A percentile compares a stretch with the other conserved stretches of the same genome.
Evolutionary conservation across 169 alveolate species (phyloP).

Genomic region (Perkinsus olseni): DNA sequence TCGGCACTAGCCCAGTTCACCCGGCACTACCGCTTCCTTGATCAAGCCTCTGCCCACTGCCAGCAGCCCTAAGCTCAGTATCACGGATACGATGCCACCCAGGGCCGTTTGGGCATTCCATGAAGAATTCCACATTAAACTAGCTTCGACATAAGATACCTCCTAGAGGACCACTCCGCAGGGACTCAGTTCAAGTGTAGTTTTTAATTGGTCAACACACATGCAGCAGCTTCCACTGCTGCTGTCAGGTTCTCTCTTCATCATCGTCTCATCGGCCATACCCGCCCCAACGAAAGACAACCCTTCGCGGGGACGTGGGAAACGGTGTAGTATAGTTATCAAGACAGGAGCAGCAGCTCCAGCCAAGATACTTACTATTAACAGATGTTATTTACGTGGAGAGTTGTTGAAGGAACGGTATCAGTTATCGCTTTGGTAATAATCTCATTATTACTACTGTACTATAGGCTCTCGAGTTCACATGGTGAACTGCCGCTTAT

Average conservation of each 20-base stretch:
- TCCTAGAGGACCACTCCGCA: not conserved
- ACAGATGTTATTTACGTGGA: not conserved
- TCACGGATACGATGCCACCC: not conserved
- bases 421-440: not conserved
- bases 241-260: not conserved
- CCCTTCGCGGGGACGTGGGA: not conserved
- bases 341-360: too few relatives aligned
- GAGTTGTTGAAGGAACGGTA: not conserved
- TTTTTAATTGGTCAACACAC: not conserved
- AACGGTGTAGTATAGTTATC: not conserved
- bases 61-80: not conserved
- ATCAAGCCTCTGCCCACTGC: not conserved
- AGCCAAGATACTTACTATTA: not conserved
- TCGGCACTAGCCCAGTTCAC: not conserved
- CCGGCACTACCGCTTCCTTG: not conserved
- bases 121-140: not conserved
- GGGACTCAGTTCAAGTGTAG: not conserved
- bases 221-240: not conserved
- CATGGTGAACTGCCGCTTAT: constrained; percentile 38
- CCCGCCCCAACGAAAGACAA: not conserved
- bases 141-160: not conserved
- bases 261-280: not conserved
- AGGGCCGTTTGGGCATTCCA: not conserved
- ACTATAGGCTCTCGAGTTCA: too few relatives aligned
- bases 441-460: not conserved